Evolutionary conservation across 1,284 basidiomycete genomes (phyloP).

Genomic region (Rhodotorula sp.): DNA sequence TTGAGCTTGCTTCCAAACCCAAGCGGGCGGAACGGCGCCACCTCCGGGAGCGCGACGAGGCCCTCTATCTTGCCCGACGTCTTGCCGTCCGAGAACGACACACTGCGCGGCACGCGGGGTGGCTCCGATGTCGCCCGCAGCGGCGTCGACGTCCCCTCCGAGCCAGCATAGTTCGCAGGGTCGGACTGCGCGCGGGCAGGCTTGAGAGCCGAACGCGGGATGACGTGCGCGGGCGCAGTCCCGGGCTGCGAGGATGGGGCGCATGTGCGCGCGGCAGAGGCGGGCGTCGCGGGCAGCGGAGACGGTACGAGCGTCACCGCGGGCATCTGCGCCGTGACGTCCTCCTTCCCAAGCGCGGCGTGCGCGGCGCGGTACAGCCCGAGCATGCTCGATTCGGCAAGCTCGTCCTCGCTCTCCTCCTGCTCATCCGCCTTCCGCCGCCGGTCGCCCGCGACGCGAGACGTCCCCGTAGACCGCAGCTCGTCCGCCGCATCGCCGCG

Average conservation of each 20-base stretch:
- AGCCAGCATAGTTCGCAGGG: constrained; percentile 10
- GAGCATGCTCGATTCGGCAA: constrained; percentile 55
- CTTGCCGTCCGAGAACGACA: constrained; percentile 92
- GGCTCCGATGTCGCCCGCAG: background rate
- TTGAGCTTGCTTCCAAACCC: background rate
- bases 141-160: constrained; percentile 13
- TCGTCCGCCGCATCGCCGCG: background rate
- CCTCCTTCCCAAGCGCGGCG: background rate
- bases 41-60: constrained; percentile 48
- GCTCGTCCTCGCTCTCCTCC: constrained; percentile 29
- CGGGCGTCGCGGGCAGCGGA: constrained; percentile 49
- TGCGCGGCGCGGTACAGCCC: constrained; percentile 6
- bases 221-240: background rate
- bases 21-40: background rate
- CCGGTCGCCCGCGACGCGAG: constrained; percentile 33
- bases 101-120: constrained; percentile 66
- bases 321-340: constrained; percentile 56
- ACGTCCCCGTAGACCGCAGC: constrained; percentile 44
- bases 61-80: constrained; percentile 77
- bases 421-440: background rate
- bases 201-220: constrained; percentile 36
- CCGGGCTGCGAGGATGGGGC: too few relatives aligned
- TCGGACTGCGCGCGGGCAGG: constrained; percentile 24
- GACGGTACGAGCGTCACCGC: constrained; percentile 52
- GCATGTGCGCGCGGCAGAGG: background rate